These are phyloP conservation scores for Brettanomyces anomalus DNA, from an alignment of 805 yeast genomes.

Conservation along the genomic window DNA sequence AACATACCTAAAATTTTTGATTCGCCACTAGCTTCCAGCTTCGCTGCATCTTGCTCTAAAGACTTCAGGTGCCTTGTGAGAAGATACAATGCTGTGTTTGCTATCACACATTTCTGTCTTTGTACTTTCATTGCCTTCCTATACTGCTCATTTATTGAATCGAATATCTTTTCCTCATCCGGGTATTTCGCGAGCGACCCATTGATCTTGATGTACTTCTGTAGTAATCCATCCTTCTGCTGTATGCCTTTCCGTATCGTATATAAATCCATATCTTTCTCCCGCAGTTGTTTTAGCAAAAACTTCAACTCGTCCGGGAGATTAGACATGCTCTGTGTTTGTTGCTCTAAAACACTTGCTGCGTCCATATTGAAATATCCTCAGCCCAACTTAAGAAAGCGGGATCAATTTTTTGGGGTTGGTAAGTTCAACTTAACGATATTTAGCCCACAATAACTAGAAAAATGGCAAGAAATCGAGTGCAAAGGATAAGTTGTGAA, in stretches of 20 bases:
- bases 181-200: constrained; percentile 79
- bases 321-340: constrained; percentile 56
- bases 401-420: too few relatives aligned
- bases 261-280: constrained; percentile 55
- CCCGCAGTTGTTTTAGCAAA: constrained; percentile 67
- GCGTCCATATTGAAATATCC: constrained; percentile 58
- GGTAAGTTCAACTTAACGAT: too few relatives aligned
- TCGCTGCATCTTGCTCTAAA: constrained; percentile 67
- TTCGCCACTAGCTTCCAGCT: constrained; percentile 71
- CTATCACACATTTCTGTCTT: constrained; percentile 65
- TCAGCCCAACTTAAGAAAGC: background rate
- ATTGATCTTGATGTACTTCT: constrained; percentile 71
- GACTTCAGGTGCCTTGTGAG: constrained; percentile 66
- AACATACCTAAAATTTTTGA: constrained; percentile 22
- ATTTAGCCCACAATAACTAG: too few relatives aligned
- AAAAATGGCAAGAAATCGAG: background rate
- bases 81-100: constrained; percentile 75
- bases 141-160: constrained; percentile 63
- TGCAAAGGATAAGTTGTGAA: too few relatives aligned
- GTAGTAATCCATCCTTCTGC: constrained; percentile 70
- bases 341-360: constrained; percentile 70
- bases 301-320: constrained; percentile 82
- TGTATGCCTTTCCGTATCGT: constrained; percentile 60
- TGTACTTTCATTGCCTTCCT: constrained; percentile 53
- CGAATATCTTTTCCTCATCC: constrained; percentile 59